These are phyloP conservation scores for Neonectria sp. DNA, from an alignment of 2,329 filamentous ascomycete species.

Conservation along the genomic window DNA sequence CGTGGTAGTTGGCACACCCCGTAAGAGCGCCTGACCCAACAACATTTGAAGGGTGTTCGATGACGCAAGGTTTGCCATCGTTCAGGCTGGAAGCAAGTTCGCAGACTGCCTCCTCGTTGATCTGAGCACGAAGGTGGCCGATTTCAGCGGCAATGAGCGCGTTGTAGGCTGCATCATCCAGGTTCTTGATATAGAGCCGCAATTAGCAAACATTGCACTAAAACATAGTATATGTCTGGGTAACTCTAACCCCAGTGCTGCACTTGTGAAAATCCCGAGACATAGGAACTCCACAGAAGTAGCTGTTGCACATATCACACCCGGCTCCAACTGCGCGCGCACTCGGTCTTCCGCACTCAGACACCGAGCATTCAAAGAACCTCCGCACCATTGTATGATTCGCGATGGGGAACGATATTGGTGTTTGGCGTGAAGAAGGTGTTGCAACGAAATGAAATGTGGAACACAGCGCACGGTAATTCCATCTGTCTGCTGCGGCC, in stretches of 20 bases:
- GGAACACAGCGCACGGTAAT: neutral
- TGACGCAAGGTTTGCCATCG: slow-evolving; percentile 22
- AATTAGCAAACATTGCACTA: slow-evolving; percentile 2
- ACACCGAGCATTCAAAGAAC: neutral
- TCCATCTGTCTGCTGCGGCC: slow-evolving; percentile 19
- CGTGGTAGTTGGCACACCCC: neutral
- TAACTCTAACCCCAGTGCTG: neutral
- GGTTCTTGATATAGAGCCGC: slow-evolving; percentile 1
- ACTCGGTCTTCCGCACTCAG: neutral
- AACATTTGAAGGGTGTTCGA: neutral
- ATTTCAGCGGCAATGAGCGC: slow-evolving; percentile 27
- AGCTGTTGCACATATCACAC: neutral
- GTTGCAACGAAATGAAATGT: too few relatives aligned
- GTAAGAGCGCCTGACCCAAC: neutral
- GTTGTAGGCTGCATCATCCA: slow-evolving; percentile 40
- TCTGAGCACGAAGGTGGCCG: slow-evolving; percentile 26
- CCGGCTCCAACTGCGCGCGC: neutral
- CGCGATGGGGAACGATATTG: too few relatives aligned
- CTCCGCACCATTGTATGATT: neutral
- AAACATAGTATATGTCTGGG: neutral
- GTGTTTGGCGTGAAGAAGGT: too few relatives aligned
- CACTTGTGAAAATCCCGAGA: neutral
- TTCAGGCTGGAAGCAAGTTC: slow-evolving; percentile 36
- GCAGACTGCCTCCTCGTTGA: slow-evolving; percentile 36
- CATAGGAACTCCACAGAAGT: neutral